A percentile compares a stretch with the other conserved stretches of the same genome.
These are phyloP conservation scores for Epipyxis sp. DNA, from an alignment of 108 stramenopile genomes.

Conservation along the genomic window DNA sequence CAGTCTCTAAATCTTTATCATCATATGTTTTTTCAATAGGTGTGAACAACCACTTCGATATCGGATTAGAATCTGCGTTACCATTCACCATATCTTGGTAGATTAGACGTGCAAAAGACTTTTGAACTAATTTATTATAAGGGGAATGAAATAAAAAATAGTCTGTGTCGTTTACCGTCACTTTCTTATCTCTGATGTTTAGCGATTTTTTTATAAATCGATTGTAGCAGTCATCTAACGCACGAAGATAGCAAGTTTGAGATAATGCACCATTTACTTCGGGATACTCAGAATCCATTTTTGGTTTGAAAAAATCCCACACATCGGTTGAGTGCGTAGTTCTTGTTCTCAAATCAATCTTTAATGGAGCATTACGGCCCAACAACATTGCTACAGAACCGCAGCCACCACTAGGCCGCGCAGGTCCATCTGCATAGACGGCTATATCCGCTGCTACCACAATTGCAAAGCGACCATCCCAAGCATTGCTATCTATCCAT, in stretches of 20 bases:
- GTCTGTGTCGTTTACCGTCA: slow-evolving; percentile 43
- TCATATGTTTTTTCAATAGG: slow-evolving; percentile 80
- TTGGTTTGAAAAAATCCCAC: slow-evolving; percentile 98
- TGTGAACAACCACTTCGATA: slow-evolving; percentile 53
- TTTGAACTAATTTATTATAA: slow-evolving; percentile 97
- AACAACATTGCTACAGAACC: slow-evolving; percentile 91
- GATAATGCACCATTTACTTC: slow-evolving; percentile 85
- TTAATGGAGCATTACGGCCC: slow-evolving; percentile 83
- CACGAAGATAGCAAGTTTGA: slow-evolving; percentile 88
- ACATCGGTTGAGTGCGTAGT: slow-evolving; percentile 82
- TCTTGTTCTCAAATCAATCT: slow-evolving; percentile 66
- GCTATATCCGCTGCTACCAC: slow-evolving; percentile 90
- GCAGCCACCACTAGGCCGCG: slow-evolving; percentile 88
- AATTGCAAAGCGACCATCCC: slow-evolving; percentile 93
- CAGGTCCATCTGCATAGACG: slow-evolving; percentile 73
- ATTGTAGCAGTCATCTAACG: slow-evolving; percentile 83
- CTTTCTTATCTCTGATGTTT: slow-evolving; percentile 15
- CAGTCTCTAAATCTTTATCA: slow-evolving; percentile 54
- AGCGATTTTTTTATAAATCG: slow-evolving; percentile 70
- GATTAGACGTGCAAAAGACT: slow-evolving; percentile 79
- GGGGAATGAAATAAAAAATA: slow-evolving; percentile 94
- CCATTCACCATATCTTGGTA: slow-evolving; percentile 73
- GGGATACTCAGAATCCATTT: slow-evolving; percentile 86
- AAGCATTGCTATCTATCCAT: slow-evolving; percentile 81
- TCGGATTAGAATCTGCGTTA: slow-evolving; percentile 10